Evolutionary conservation across 768 basidiomycete species (phyloP), one percentile per base, ranked within the genome.

Genomic region (Omphalotus guepiniiformis): DNA sequence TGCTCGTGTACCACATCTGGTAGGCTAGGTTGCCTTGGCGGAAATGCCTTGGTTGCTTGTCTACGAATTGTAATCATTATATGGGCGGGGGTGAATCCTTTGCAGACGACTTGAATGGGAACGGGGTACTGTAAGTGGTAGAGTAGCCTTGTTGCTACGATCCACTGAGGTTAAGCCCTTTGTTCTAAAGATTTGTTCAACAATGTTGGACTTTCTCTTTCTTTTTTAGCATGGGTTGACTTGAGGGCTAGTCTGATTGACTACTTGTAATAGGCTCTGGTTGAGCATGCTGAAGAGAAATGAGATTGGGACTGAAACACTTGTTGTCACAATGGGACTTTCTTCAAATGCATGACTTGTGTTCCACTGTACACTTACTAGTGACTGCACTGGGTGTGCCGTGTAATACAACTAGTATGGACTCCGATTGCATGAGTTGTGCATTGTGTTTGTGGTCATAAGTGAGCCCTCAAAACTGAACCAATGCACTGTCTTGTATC

Each of bases 141-240:
- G 79, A 81, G 79, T 80, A 82, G 80, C 78, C 80, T 81, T 81
- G 80, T 81, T 75, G 79, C 78, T 81, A 81, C 78, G 76, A 82
- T 81, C 80, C 72, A 73, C 80, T 81, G 79, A 82, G 80, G 78
- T 78, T 81, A 79, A 81, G 78, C 78, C 75, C 71, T 76, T n/a
- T 74, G 77, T 80, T 76, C 75, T 76, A 79, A 67, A 78, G 78
- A 80, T 79, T 79, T 78, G 77, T 79, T 78, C 73, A 72, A 73
- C 74, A 58, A 51, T 56, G 65, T 72, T 69, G 69, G 61, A 70
- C 69, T 67, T 63, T 70, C 61, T 70, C 62, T 66, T 61, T 66
- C 59, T 59, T 50, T 41, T 47, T 55, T 59, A 55, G 49, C 41
- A 47, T 23, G 50, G 51, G 53, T 42, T n/a, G 37, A 62, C 63